Conservation (phyloP, 1,139 yeast genomes). For the Taphrina wiesneri region DNA sequence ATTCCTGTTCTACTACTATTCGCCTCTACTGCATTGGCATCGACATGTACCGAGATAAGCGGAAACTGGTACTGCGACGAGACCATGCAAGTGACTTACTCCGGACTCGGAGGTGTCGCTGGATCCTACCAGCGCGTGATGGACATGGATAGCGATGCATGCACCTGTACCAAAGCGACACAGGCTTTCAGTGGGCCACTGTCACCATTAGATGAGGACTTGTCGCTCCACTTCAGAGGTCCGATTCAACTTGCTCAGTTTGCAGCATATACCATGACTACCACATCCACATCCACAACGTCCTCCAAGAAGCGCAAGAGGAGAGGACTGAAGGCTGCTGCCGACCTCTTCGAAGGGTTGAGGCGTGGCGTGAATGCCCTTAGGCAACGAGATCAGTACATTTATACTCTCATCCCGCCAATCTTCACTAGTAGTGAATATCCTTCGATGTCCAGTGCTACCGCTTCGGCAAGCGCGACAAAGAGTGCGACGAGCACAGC, state of each 20-base stretch:
- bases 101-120: constrained; percentile 66
- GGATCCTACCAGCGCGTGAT: constrained; percentile 78
- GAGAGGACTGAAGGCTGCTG: constrained; percentile 45
- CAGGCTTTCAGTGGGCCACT: constrained; percentile 68
- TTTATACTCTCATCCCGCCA: constrained; percentile 76
- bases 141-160: constrained; percentile 64
- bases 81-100: constrained; percentile 67
- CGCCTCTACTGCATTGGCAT: not conserved
- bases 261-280: constrained; percentile 64
- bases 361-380: constrained; percentile 40
- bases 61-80: constrained; percentile 53
- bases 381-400: constrained; percentile 52
- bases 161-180: constrained; percentile 58
- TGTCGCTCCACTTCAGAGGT: constrained; percentile 92
- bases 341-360: constrained; percentile 50
- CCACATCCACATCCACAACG: constrained; percentile 43
- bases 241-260: constrained; percentile 78
- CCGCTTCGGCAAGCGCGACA: not conserved
- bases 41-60: constrained; percentile 41
- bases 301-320: constrained; percentile 42
- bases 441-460: constrained; percentile 45
- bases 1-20: not conserved
- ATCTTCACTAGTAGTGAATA: constrained; percentile 45
- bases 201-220: constrained; percentile 83
- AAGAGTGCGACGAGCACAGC: constrained; percentile 34